A percentile compares a stretch with the other conserved stretches of the same genome.
These are phyloP conservation scores for Blastocystis sp. DNA, from an alignment of 352 stramenopile genomes.

Conservation along the genomic window DNA sequence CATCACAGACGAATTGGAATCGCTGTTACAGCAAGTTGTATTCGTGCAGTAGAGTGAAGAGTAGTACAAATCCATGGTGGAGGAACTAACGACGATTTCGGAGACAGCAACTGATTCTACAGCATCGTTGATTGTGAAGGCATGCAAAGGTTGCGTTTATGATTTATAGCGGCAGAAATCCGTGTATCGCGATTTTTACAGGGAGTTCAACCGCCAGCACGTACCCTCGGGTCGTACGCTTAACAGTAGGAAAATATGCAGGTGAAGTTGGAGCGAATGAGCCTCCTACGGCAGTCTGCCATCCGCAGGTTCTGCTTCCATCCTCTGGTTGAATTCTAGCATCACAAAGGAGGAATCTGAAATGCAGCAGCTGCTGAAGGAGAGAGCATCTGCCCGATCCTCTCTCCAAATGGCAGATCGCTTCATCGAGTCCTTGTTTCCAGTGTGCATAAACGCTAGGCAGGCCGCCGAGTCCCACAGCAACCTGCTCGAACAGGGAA, in stretches of 20 bases:
- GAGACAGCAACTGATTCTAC: not conserved
- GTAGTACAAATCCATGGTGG: not conserved
- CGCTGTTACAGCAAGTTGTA: not conserved
- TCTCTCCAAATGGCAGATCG: conserved; percentile 61
- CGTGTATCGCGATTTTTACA: conserved; percentile 37
- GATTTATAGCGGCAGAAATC: conserved; percentile 24
- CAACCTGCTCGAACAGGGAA: conserved; percentile 28
- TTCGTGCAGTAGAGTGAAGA: not conserved
- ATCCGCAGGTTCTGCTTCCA: not conserved
- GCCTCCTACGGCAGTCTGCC: not conserved
- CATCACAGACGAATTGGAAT: not conserved
- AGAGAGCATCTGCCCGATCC: not conserved
- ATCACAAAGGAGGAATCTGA: conserved; percentile 50
- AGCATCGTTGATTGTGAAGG: not conserved
- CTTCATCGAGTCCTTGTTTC: conserved; percentile 16
- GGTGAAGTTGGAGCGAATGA: conserved; percentile 31
- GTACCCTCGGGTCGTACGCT: not conserved
- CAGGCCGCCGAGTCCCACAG: conserved; percentile 35
- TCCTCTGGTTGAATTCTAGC: not conserved
- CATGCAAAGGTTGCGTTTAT: not conserved
- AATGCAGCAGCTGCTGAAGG: conserved; percentile 46
- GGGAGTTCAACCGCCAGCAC: conserved; percentile 16
- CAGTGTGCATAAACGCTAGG: not conserved
- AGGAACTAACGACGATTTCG: not conserved
- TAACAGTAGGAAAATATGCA: conserved; percentile 46